These are phyloP conservation scores for Thuidium tamariscinum DNA, from an alignment of 225 moss, liverwort and hornwort species.

Conservation along the genomic window DNA sequence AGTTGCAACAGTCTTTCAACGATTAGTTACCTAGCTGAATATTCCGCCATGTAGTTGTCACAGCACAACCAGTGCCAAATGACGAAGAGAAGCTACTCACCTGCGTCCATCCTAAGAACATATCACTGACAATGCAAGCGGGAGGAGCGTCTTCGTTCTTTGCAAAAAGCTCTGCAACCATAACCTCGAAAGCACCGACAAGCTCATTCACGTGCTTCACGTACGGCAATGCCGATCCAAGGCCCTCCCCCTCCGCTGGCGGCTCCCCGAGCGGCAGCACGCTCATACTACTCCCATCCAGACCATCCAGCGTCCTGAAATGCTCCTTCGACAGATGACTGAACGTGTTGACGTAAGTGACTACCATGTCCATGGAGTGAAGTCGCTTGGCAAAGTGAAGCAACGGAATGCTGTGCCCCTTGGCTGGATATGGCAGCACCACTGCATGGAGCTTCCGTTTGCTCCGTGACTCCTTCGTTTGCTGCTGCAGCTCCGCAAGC, in stretches of 20 bases:
- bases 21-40: neutral
- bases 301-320: constrained; percentile 6
- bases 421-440: constrained; percentile 38
- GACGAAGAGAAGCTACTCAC: neutral
- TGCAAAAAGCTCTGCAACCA: constrained; percentile 2
- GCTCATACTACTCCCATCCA: constrained; percentile 6
- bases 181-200: neutral
- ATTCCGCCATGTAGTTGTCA: neutral
- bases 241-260: neutral
- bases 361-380: constrained; percentile 15
- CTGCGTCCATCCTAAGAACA: constrained; percentile 49
- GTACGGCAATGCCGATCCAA: neutral
- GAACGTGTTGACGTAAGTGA: constrained; percentile 24
- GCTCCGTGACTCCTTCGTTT: neutral
- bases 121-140: constrained; percentile 32
- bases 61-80: neutral
- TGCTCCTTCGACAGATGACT: constrained; percentile 19
- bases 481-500: neutral
- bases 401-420: constrained; percentile 43
- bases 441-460: constrained; percentile 9
- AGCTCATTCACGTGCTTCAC: constrained; percentile 1
- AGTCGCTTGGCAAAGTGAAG: constrained; percentile 36
- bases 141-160: constrained; percentile 7
- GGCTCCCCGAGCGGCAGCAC: constrained; percentile 16
- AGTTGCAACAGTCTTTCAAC: neutral